Evolutionary conservation across 164 flowering plant genomes (phyloP), one percentile per base, ranked within the genome.

Genomic region (Macadamia integrifolia): DNA sequence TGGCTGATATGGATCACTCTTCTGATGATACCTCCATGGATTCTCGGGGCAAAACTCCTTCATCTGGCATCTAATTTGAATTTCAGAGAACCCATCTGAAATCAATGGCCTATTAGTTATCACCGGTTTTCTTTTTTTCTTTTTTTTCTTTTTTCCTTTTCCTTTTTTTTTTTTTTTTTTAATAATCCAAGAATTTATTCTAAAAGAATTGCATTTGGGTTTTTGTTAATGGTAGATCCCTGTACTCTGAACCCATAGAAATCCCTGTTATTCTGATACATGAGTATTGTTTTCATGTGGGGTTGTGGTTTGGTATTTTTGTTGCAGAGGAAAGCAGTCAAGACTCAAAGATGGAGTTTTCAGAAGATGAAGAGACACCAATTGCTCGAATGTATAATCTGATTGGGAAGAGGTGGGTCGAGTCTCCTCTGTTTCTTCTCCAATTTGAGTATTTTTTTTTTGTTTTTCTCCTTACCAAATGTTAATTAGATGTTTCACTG

Each of bases 341-440:
- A 42, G 79, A 70, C 48, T 64, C 83, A 0, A 71, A 65, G 66
- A 69, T 65, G 6, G 68, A 80, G n/a, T 81, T 81, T 73, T 76
- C 83, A 9, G 82, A 84, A 70, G 85, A 81, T 50, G 87, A 84
- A 64, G 83, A 77, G 65, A 66, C 76, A 35, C 80, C 81, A 40
- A 77, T 81, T 23, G 66, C 69, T 9, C 77, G 83, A 69, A 80
- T 81, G 87, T 80, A 60, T 53, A 80, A 75, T 58, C 78, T 84
- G 31, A 79, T 81, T 59, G 87, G 85, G 53, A 78, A 84, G 42
- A 84, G 87, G 84, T 79, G 32, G 61, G 72, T 69, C 52, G 0
- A 12, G 53, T 58, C 23, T 10, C 44, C 5, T 53, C 23, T 28
- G 12, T n/a, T 18, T 40, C 11, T 46, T 60, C 63, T 46, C 50